phyloP scores from a whole-genome alignment of 495 filamentous ascomycete species.

The Venustampulla echinocandica region DNA sequence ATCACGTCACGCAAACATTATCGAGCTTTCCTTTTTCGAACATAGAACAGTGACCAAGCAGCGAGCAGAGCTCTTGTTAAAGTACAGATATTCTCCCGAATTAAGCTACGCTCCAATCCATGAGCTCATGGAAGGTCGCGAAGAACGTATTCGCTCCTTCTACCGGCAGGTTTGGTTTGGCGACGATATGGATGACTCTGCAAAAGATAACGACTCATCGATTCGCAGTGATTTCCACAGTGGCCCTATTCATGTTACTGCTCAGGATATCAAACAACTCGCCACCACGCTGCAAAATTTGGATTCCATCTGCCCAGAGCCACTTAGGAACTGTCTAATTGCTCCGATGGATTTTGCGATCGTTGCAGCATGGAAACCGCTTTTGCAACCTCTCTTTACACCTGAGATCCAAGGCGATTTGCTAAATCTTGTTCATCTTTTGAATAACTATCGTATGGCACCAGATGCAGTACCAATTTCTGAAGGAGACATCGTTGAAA shows the following conservation, averaged over 20 bases:
- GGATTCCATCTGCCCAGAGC: slow-evolving; percentile 87
- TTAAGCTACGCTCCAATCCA: slow-evolving; percentile 86
- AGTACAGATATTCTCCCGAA: slow-evolving; percentile 83
- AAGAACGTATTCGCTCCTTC: slow-evolving; percentile 90
- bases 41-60: background rate
- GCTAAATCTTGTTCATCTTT: slow-evolving; percentile 86
- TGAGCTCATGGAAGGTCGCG: slow-evolving; percentile 86
- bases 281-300: slow-evolving; percentile 96
- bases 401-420: slow-evolving; percentile 85
- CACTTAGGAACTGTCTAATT: slow-evolving; percentile 82
- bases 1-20: background rate
- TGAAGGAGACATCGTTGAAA: slow-evolving; percentile 81
- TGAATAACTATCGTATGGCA: slow-evolving; percentile 91
- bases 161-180: slow-evolving; percentile 95
- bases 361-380: slow-evolving; percentile 96
- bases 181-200: slow-evolving; percentile 71
- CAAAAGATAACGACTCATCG: too few species aligned
- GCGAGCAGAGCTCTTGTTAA: slow-evolving; percentile 46
- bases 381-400: slow-evolving; percentile 93
- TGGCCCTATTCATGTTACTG: slow-evolving; percentile 70
- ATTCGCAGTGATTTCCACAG: slow-evolving; percentile 78
- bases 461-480: slow-evolving; percentile 84
- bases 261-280: slow-evolving; percentile 86
- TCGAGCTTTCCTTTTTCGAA: background rate
- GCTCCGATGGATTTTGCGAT: slow-evolving; percentile 98